A percentile compares a stretch with the other conserved stretches of the same genome.
Conservation (phyloP, 192 early-diverging fungal genomes). For the Ambispora gerdemannii region DNA sequence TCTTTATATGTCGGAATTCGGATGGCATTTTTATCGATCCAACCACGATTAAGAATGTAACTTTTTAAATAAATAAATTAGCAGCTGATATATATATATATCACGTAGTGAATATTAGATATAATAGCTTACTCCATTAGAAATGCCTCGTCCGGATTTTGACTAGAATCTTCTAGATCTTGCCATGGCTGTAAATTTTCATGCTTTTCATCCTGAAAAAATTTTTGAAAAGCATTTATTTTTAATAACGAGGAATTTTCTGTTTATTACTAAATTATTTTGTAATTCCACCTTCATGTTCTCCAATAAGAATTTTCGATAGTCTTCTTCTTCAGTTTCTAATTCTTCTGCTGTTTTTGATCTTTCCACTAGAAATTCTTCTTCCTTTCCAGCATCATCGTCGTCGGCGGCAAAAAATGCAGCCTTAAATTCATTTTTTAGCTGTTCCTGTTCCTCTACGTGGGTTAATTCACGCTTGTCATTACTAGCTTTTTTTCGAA, state of each 20-base stretch:
- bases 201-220: slow-evolving; percentile 39
- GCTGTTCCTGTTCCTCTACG: slow-evolving; percentile 78
- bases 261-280: not conserved
- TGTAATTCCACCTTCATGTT: slow-evolving; percentile 52
- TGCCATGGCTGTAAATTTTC: slow-evolving; percentile 62
- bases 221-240: not conserved
- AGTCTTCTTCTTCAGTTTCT: slow-evolving; percentile 83
- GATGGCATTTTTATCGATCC: slow-evolving; percentile 80
- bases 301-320: slow-evolving; percentile 82
- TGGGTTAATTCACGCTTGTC: slow-evolving; percentile 53
- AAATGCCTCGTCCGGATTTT: slow-evolving; percentile 59
- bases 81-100: too few relatives aligned
- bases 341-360: slow-evolving; percentile 73
- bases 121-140: slow-evolving; percentile 69
- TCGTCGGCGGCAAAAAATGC: slow-evolving; percentile 43
- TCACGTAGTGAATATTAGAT: too few relatives aligned
- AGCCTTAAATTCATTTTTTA: slow-evolving; percentile 69
- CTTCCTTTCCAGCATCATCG: slow-evolving; percentile 58
- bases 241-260: not conserved
- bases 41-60: slow-evolving; percentile 90
- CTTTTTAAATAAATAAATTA: too few relatives aligned
- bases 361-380: slow-evolving; percentile 69
- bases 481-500: slow-evolving; percentile 44
- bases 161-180: slow-evolving; percentile 49
- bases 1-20: slow-evolving; percentile 65